Conservation (phyloP, 2,329 filamentous ascomycete genomes). For the Exserohilum turcica region DNA sequence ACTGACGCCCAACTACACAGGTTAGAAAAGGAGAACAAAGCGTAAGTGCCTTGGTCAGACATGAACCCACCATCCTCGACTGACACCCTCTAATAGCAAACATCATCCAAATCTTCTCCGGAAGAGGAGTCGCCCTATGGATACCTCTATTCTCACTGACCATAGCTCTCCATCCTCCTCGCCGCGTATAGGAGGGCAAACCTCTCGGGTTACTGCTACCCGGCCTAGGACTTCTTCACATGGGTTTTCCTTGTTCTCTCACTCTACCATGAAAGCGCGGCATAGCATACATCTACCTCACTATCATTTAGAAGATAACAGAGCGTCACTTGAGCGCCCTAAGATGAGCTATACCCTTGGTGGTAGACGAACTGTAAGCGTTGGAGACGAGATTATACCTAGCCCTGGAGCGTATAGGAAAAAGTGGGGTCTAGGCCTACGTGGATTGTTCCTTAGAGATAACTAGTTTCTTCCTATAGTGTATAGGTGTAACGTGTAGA, state of each 20-base stretch:
- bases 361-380: conserved; percentile 10
- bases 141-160: neutral
- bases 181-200: neutral
- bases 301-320: neutral
- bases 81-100: conserved; percentile 12
- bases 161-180: neutral
- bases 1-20: conserved; percentile 41
- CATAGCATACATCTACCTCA: conserved; percentile 6
- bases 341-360: conserved; percentile 17
- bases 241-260: conserved; percentile 3
- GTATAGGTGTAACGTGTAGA: no score
- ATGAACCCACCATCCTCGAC: neutral
- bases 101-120: conserved; percentile 15
- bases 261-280: neutral
- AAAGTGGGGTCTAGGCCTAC: conserved; percentile 31
- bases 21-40: conserved; percentile 31
- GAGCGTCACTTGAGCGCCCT: conserved; percentile 18
- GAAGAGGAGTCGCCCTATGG: conserved; percentile 18
- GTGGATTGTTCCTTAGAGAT: conserved; percentile 24
- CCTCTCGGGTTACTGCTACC: conserved; percentile 8
- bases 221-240: conserved; percentile 7
- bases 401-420: conserved; percentile 17
- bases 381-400: neutral
- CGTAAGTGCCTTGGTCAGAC: conserved; percentile 10
- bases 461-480: no score